Evolutionary conservation across 805 yeast species (phyloP).

Genomic region (baker's yeast (Saccharomyces cerevisiae)): DNA sequence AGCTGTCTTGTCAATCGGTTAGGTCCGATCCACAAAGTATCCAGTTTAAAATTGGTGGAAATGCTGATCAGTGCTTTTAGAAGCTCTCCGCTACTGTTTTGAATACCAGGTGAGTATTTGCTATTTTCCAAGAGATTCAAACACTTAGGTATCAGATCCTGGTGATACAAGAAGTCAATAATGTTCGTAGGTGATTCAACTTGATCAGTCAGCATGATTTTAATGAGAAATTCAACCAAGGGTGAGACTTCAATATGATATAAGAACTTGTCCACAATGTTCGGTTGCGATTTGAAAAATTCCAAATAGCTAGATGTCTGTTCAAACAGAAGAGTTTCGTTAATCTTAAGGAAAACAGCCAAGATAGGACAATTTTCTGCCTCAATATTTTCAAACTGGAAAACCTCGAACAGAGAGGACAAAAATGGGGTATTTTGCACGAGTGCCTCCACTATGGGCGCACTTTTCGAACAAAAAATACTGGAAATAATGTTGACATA

Average conservation of each 20-base stretch:
- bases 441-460: conserved; percentile 85
- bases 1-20: conserved; percentile 80
- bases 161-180: conserved; percentile 62
- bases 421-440: conserved; percentile 63
- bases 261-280: conserved; percentile 51
- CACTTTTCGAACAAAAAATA: conserved; percentile 77
- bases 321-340: conserved; percentile 78
- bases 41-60: conserved; percentile 53
- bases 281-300: conserved; percentile 40
- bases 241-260: conserved; percentile 81
- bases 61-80: conserved; percentile 87
- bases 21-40: conserved; percentile 78
- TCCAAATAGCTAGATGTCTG: conserved; percentile 40
- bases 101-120: conserved; percentile 50
- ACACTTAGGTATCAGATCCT: conserved; percentile 60
- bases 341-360: conserved; percentile 77
- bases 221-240: conserved; percentile 78
- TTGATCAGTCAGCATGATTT: conserved; percentile 84
- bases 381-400: conserved; percentile 47
- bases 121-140: conserved; percentile 55
- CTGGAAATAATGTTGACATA: conserved; percentile 46
- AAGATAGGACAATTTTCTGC: conserved; percentile 67
- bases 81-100: conserved; percentile 87
- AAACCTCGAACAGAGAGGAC: conserved; percentile 67
- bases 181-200: conserved; percentile 81